Percentiles rank a stretch among this genome's conserved stretches.
Evolutionary conservation across 2,329 filamentous ascomycete species (phyloP).

Genomic region (Onygenales sp.): DNA sequence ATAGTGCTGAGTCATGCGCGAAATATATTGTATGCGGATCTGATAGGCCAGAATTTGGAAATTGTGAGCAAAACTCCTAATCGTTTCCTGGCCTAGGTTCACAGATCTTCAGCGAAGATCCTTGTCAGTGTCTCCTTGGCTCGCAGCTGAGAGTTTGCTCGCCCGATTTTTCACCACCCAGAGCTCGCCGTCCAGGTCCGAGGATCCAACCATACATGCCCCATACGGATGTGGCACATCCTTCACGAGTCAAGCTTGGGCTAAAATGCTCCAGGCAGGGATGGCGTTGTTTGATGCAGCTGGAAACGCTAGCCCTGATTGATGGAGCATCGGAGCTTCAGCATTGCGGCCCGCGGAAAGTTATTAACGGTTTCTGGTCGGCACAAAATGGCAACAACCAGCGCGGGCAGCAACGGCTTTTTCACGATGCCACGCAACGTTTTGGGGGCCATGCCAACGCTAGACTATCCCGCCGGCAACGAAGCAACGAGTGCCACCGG

Average conservation of each 20-base stretch:
- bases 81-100: neutral
- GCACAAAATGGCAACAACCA: neutral
- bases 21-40: neutral
- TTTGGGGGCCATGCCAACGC: neutral
- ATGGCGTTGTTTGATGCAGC: neutral
- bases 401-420: neutral
- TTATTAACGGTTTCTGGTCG: neutral
- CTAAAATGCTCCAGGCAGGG: neutral
- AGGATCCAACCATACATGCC: neutral
- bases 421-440: neutral
- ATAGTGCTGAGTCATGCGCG: neutral
- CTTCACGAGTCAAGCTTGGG: neutral
- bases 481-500: too few relatives aligned
- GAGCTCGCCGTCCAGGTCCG: neutral
- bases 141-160: neutral
- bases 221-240: neutral
- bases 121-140: neutral
- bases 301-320: neutral
- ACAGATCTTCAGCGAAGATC: slow-evolving; percentile 1
- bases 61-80: neutral
- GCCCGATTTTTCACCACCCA: neutral
- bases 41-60: neutral
- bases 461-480: neutral
- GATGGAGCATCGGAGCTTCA: neutral
- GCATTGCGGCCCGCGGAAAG: neutral